Evolutionary conservation across 2,329 filamentous ascomycete species (phyloP).

Genomic region (Zalaria sp.): DNA sequence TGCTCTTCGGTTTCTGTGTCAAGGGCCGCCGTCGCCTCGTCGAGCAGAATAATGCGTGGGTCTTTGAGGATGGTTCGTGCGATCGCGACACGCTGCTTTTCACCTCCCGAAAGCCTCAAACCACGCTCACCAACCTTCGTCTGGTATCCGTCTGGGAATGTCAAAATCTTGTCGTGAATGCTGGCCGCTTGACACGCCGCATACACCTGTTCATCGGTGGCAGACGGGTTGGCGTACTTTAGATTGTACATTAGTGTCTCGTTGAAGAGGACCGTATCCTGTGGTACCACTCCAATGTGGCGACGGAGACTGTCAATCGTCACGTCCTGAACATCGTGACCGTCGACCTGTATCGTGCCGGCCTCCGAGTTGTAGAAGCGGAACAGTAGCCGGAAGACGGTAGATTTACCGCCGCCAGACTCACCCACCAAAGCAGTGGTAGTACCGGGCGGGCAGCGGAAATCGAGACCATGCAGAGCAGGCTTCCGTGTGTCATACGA

Average conservation of each 20-base stretch:
- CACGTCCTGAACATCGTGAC: constrained; percentile 66
- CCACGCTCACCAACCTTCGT: constrained; percentile 88
- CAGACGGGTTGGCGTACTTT: constrained; percentile 70
- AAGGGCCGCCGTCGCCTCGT: constrained; percentile 83
- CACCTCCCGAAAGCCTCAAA: constrained; percentile 72
- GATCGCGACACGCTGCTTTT: constrained; percentile 89
- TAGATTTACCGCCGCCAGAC: constrained; percentile 93
- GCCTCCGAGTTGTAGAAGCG: constrained; percentile 82
- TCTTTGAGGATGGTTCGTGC: constrained; percentile 87
- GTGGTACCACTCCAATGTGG: constrained; percentile 90
- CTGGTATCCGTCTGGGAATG: constrained; percentile 75
- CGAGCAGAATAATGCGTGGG: constrained; percentile 79
- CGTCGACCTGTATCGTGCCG: constrained; percentile 74
- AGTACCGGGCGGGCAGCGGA: constrained; percentile 76
- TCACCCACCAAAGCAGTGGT: constrained; percentile 94
- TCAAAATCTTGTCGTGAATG: constrained; percentile 83
- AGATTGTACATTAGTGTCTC: constrained; percentile 92
- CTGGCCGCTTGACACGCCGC: constrained; percentile 73
- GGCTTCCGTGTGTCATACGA: constrained; percentile 78
- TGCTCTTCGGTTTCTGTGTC: constrained; percentile 89
- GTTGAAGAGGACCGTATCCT: constrained; percentile 92
- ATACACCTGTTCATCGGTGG: constrained; percentile 68
- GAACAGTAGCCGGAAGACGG: constrained; percentile 88
- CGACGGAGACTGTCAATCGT: constrained; percentile 87
- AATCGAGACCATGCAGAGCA: constrained; percentile 69